Base-by-base conservation (phyloP, 495 filamentous ascomycete species). In the Cryomyces antarcticus region DNA sequence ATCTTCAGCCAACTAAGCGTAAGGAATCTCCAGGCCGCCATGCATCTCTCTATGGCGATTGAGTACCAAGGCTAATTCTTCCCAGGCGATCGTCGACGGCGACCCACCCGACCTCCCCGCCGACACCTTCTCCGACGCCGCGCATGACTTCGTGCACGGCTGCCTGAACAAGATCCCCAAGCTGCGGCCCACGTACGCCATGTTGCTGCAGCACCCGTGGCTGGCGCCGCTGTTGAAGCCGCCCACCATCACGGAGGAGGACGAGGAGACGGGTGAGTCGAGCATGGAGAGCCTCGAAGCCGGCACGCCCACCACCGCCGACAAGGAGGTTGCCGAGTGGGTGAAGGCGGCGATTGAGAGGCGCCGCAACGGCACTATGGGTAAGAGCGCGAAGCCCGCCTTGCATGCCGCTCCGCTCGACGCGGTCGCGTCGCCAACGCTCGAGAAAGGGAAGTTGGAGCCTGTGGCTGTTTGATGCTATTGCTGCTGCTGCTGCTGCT, bases 1-100 rank as follows among this genome's bases (percentile, higher is more conserved):
- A 96, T 99, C 41, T 96, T 96, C 69, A 92, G 84, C 53, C 89
- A 99, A 57, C 66, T 99, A 42, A 88, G 81, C 56, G 89, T 96
- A 68, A 77, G 89, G 78, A 9, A 24, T 1, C 2, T 24, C 17
- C 17, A 24, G 17, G 17, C 17, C 17, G 17, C 17, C 2, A 24
- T 24, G 17, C 17, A 24, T 24, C 17, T 24, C 2, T 24, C 17
- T 24, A 24, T 24, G 17, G 2, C 17, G 17, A 24, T 24, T 24
- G 17, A 24, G 17, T 24, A 24, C 2, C 17, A 24, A 24, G 17
- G 17, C 17, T 24, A 2, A 24, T 24, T 24, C 12, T 36, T 13
- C 12, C 4, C 51, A 99, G 92, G 89, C 89, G 13, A 99, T 99
- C 51, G 89, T 99, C 24, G 82, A 96, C 54, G 89, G 89, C 38